Conservation (phyloP, 1,139 yeast genomes). For the Protomyces inouyei region DNA sequence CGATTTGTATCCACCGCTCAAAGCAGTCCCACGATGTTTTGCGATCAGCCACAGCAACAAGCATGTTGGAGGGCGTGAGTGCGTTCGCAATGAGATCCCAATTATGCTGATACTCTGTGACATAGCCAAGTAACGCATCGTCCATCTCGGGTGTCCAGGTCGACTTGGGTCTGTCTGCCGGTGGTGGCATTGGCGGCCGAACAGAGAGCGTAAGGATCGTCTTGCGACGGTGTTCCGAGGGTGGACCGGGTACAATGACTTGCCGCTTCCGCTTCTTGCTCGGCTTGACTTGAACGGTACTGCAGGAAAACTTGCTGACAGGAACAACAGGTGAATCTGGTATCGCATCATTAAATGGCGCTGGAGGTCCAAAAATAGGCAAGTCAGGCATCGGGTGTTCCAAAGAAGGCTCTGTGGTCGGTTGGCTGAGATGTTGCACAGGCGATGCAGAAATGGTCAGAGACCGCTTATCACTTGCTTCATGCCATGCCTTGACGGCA, state of each 20-base stretch:
- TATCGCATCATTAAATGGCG: conserved; percentile 25
- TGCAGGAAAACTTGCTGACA: conserved; percentile 28
- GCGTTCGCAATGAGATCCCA: conserved; percentile 90
- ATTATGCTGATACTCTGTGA: conserved; percentile 81
- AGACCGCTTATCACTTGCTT: conserved; percentile 5
- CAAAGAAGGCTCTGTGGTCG: background rate
- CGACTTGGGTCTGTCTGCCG: conserved; percentile 76
- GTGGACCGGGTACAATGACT: conserved; percentile 45
- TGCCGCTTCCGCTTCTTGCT: conserved; percentile 56
- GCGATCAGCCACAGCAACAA: conserved; percentile 80
- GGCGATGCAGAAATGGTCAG: background rate
- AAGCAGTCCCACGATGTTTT: conserved; percentile 99
- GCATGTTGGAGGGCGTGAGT: conserved; percentile 58
- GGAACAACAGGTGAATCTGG: conserved; percentile 32
- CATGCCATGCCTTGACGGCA: conserved; percentile 28
- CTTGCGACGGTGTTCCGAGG: background rate
- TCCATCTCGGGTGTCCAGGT: conserved; percentile 97
- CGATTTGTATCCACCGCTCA: conserved; percentile 88
- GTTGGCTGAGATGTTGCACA: background rate
- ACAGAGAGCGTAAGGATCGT: conserved; percentile 36
- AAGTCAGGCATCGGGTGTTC: conserved; percentile 18
- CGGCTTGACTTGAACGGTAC: conserved; percentile 30
- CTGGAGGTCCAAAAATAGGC: conserved; percentile 28
- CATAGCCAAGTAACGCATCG: conserved; percentile 67
- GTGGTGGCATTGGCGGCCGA: conserved; percentile 62